These are phyloP conservation scores for Piper longum DNA, from an alignment of 164 flowering plant genomes.

Conservation along the genomic window DNA sequence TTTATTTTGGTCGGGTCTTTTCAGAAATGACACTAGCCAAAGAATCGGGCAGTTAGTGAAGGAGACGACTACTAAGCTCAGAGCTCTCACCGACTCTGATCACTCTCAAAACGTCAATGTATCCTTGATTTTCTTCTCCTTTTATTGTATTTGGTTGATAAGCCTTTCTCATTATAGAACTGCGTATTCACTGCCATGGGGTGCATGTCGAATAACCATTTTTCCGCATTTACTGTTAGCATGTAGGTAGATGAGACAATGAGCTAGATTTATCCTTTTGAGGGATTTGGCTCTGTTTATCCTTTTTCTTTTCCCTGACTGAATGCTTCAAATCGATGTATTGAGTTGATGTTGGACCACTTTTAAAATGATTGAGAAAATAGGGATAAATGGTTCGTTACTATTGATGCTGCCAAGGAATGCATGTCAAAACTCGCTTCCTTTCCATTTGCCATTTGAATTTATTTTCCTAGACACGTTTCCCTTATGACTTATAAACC, in stretches of 20 bases:
- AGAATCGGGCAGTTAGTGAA: constrained; percentile 46
- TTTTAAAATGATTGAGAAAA: too few relatives aligned
- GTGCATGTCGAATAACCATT: neutral
- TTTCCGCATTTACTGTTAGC: neutral
- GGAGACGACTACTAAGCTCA: constrained; percentile 62
- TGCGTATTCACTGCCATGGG: neutral
- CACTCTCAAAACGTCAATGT: constrained; percentile 22
- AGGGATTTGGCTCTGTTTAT: neutral
- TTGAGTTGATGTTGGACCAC: neutral
- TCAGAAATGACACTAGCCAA: constrained; percentile 50
- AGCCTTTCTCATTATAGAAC: neutral
- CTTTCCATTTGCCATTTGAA: neutral
- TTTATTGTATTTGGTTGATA: neutral
- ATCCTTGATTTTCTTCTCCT: neutral
- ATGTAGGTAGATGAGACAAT: too few relatives aligned
- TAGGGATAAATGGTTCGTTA: too few relatives aligned
- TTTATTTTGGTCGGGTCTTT: constrained; percentile 2
- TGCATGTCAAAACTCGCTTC: neutral
- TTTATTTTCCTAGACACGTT: too few relatives aligned
- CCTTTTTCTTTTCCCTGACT: neutral
- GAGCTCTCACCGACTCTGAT: constrained; percentile 38
- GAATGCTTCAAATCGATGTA: neutral
- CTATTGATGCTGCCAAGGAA: too few relatives aligned
- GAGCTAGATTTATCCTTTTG: neutral
- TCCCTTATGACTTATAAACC: too few relatives aligned